phyloP scores from a whole-genome alignment of 2,329 filamentous ascomycete species.

The Clonostachys byssicola region DNA sequence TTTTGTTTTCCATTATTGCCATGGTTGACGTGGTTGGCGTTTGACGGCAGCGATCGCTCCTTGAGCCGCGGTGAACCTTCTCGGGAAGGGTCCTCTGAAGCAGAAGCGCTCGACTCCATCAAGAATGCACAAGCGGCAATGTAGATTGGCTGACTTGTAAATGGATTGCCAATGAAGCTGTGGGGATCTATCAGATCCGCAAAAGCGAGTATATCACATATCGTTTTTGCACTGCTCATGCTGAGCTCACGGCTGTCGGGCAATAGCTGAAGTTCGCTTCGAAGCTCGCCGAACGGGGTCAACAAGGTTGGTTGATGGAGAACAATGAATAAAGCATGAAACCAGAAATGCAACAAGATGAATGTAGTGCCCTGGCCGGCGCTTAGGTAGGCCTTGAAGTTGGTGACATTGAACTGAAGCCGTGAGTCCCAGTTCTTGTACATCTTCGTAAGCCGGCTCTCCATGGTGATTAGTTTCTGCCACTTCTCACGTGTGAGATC shows the following conservation, averaged over 20 bases:
- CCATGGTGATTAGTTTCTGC: conserved; percentile 70
- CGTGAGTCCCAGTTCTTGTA: conserved; percentile 71
- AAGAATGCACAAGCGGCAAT: conserved; percentile 87
- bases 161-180: conserved; percentile 83
- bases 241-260: conserved; percentile 77
- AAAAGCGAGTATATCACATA: conserved; percentile 83
- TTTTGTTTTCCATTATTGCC: conserved; percentile 19
- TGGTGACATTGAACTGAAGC: conserved; percentile 78
- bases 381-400: conserved; percentile 82
- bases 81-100: conserved; percentile 55
- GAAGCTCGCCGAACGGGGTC: conserved; percentile 63
- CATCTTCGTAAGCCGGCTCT: conserved; percentile 68
- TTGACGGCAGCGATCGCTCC: neutral
- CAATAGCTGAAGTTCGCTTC: conserved; percentile 64
- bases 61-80: conserved; percentile 43
- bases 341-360: conserved; percentile 84
- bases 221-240: conserved; percentile 88
- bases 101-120: conserved; percentile 72
- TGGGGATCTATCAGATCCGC: conserved; percentile 82
- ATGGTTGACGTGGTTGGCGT: neutral
- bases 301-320: conserved; percentile 80
- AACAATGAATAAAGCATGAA: conserved; percentile 80
- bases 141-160: conserved; percentile 87
- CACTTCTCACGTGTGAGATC: conserved; percentile 75
- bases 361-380: conserved; percentile 82